Conservation (phyloP, 2,329 filamentous ascomycete species). For the Stemphylium vesicarium region DNA sequence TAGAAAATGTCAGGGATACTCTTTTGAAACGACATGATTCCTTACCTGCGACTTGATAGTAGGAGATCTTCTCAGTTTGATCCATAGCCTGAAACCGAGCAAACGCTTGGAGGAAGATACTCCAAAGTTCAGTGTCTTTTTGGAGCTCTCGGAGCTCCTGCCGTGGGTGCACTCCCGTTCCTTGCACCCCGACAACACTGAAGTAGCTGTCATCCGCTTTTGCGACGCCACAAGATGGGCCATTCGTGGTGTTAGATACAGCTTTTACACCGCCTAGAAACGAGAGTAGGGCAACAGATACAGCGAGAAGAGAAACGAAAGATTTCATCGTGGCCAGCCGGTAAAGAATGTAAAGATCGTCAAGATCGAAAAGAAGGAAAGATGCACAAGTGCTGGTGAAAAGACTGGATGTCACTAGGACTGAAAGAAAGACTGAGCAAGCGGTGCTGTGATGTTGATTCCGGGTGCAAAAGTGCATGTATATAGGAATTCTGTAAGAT, state of each 20-base stretch:
- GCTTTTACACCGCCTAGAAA: conserved; percentile 23
- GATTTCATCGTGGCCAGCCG: conserved; percentile 39
- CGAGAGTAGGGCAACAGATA: conserved; percentile 24
- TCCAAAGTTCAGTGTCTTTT: conserved; percentile 40
- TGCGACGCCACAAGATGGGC: conserved; percentile 28
- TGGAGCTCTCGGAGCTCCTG: conserved; percentile 40
- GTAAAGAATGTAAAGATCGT: conserved; percentile 36
- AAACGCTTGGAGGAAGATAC: conserved; percentile 41
- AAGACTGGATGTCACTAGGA: conserved; percentile 35
- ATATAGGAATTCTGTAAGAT: conserved; percentile 15
- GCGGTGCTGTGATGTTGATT: not conserved
- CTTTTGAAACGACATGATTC: not conserved
- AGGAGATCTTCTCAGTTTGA: conserved; percentile 39
- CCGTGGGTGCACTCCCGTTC: conserved; percentile 36
- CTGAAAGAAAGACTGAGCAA: conserved; percentile 28
- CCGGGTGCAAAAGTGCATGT: not conserved
- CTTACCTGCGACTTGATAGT: conserved; percentile 41
- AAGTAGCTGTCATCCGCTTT: conserved; percentile 35
- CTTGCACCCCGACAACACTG: conserved; percentile 43
- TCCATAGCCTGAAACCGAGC: conserved; percentile 42
- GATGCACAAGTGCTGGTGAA: conserved; percentile 19
- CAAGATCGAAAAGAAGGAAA: conserved; percentile 32
- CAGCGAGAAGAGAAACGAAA: conserved; percentile 29
- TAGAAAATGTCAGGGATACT: not conserved
- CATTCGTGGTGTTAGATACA: conserved; percentile 23